Evolutionary conservation across 2,329 filamentous ascomycete species (phyloP), one percentile per base, ranked within the genome.

Genomic region (Trichoderma guizhouense): DNA sequence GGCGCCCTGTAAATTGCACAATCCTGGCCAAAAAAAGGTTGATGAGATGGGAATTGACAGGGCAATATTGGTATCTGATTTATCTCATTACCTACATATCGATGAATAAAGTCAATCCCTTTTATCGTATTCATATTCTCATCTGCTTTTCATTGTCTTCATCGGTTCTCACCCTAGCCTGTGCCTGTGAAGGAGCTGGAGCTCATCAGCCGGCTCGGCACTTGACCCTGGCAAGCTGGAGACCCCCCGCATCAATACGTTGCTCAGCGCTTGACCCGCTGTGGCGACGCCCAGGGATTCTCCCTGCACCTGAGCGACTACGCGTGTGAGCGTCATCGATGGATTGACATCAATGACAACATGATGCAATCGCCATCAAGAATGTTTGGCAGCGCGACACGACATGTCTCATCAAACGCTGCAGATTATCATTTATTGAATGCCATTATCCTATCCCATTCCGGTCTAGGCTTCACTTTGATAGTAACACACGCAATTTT

Each of bases 291-390:
- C 53, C 12, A 57, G 21, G 32, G 47, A 51, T 39, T 24, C 43
- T 28, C 47, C 21, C 26, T 24, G 18, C 43, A 15, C 21, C 9
- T 4, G 26, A 63, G 67, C 58, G 32, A 30, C 55, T 32, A 28
- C 53, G 34, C 55, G 55, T 69, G 55, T 51, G 28, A 69, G 66
- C 66, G 66, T 69, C 66, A 69, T 69, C 66, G 66, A 69, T 21
- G 43, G 43, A 51, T 53, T 24, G n/a, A 24, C n/a, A 53, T 53
- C 47, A 24, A 53, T 53, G 47, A 53, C 47, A 53, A 24, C n/a
- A 53, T 53, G 47, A 53, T 53, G 47, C 47, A 53, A 53, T 53
- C 21, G 47, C n/a, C 21, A 53, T 24, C n/a, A 11, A 5, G 21
- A 53, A 21, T 53, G 47, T 24, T 53, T 53, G 24, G 47, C 21